Base-by-base conservation (phyloP, 371 early-diverging fungal species). In the Mucor plumbeus region DNA sequence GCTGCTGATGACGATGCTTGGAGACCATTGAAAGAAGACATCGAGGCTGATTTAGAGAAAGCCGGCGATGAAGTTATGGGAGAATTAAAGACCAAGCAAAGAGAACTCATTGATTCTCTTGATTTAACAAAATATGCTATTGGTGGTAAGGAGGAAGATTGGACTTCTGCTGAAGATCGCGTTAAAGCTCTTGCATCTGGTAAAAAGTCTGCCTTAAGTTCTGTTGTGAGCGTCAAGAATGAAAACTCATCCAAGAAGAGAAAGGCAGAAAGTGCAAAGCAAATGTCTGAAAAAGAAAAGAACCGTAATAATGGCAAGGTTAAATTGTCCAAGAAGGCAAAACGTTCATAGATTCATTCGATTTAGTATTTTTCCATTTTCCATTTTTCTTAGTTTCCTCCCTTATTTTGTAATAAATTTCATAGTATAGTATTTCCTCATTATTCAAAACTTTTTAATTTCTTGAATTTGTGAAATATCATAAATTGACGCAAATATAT, bases 21-120 rank as follows among this genome's bases (percentile, higher is more conserved):
- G 97, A 92, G 92, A 48, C 95, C 97, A 0, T 78, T 91, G 9
- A 80, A 76, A n/a, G 80, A 84, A 48, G 69, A 87, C 31, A 59
- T 96, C 21, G 93, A 93, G 44, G 90, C 88, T 17, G 97, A 97
- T 63, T 76, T 97, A 47, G 87, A 86, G 19, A 90, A 91, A 64
- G 94, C 90, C n/a, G 95, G 91, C 11, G 79, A 89, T 19, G 89
- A 91, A 66, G 91, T 78, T 1, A 70, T 92, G 58, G 85, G 74
- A 5, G 82, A 74, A 17, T 70, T 94, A 57, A 83, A 85, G 66
- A 83, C 86, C 36, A 90, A 92, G 66, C 97, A 98, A 74, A 86
- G 88, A 64, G 95, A 95, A 59, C 72, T 97, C 53, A 88, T 98
- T 65, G 88, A 92, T 55, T 79, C 90, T 33, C 79, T 97, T 58